Evolutionary conservation across 306 rosid species (phyloP), one percentile per base, ranked within the genome.

Genomic region (Adenanthera pavonina): DNA sequence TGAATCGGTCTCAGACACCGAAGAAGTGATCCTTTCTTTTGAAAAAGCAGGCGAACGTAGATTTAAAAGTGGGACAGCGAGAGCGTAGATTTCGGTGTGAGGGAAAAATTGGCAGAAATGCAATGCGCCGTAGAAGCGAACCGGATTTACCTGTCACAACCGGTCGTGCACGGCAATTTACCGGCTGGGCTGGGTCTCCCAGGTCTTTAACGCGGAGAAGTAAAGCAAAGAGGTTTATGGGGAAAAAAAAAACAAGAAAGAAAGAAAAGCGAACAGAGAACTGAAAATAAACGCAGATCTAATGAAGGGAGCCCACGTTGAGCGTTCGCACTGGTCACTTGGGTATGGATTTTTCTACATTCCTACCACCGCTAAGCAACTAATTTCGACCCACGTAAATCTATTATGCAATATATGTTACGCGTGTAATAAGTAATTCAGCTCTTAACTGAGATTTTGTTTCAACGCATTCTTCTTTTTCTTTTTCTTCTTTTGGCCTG

Each of bases 91-190:
- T 67, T 67, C 17, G 2, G 34, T 33, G n/a, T 5, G 17, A 46
- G 46, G 57, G 7, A 57, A 35, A 81, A 62, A n/a, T 17, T 52
- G 20, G 49, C 61, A 54, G 30, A 54, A 54, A 17, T 17, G 41
- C 3, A 38, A 20, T 16, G 46, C 20, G 20, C n/a, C 35, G 25
- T n/a, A 54, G 66, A 36, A 60, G 38, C 49, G 2, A 78, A 86
- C 83, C 69, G 84, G 81, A 49, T 48, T 40, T 67, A 84, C 89
- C 89, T 89, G 92, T 47, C 53, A 68, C 73, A 67, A 75, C 90
- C 89, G 73, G 89, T 86, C 33, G 56, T 9, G 61, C 17, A 17
- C 56, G 25, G 75, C 75, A 14, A 49, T 19, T 78, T 70, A 69
- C 35, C 30, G 60, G 60, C 25, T 76, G 19, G 67, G 82, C 41